phyloP scores from a whole-genome alignment of 345 rosid species.

The Luvunga scandens region DNA sequence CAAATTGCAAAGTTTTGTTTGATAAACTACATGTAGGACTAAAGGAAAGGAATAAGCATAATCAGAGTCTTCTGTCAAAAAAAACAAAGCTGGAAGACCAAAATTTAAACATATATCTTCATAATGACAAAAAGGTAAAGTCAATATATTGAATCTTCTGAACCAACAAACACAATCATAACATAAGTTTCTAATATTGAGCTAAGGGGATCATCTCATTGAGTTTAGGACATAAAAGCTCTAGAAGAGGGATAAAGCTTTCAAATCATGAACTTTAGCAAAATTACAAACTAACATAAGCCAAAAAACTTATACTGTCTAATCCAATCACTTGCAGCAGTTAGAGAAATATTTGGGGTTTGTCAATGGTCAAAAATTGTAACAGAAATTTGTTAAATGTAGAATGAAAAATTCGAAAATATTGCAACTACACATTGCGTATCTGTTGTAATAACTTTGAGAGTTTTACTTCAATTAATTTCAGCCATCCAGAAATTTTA shows the following conservation, averaged over 20 bases:
- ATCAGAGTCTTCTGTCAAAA: not conserved
- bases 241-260: not conserved
- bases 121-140: not conserved
- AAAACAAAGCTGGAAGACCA: not conserved
- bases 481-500: not conserved
- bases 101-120: not conserved
- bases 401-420: not conserved
- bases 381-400: not conserved
- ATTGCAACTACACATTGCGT: not conserved
- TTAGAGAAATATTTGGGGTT: not conserved
- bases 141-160: not conserved
- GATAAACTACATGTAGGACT: not conserved
- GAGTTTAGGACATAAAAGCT: not conserved
- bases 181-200: not conserved
- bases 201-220: not conserved
- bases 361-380: not conserved
- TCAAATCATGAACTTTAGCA: not conserved
- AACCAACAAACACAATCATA: not conserved
- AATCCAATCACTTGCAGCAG: not conserved
- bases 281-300: not conserved
- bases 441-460: not conserved
- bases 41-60: not conserved
- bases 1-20: not conserved
- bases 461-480: not conserved
- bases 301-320: not conserved